Evolutionary conservation across 108 stramenopile species (phyloP).

Genomic region (Cyclotella baltica): DNA sequence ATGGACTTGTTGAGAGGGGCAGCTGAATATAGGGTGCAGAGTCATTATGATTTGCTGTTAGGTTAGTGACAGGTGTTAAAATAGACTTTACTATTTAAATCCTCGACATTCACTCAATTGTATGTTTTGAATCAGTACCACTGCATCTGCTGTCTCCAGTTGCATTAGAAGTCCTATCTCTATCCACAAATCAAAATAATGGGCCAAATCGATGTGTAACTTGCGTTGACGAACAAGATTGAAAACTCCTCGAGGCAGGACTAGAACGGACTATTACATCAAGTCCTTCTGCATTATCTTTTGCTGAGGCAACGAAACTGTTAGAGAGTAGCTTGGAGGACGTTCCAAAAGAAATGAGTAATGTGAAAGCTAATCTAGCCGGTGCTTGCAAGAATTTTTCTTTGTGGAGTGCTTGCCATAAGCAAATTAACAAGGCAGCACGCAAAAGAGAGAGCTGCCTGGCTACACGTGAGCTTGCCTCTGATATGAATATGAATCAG

Average conservation of each 20-base stretch:
- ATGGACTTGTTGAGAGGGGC: slow-evolving; percentile 54
- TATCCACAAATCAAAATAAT: slow-evolving; percentile 48
- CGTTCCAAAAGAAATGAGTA: slow-evolving; percentile 30
- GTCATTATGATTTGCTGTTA: slow-evolving; percentile 82
- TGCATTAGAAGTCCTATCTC: slow-evolving; percentile 65
- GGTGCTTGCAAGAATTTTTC: slow-evolving; percentile 64
- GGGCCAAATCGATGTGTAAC: slow-evolving; percentile 75
- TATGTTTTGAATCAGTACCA: slow-evolving; percentile 37
- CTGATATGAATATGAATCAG: too few relatives aligned
- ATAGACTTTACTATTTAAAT: neutral
- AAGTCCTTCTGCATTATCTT: slow-evolving; percentile 67
- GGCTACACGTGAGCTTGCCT: slow-evolving; percentile 57
- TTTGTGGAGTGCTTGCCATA: slow-evolving; percentile 60
- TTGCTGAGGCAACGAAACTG: slow-evolving; percentile 62
- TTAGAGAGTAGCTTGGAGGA: slow-evolving; percentile 52
- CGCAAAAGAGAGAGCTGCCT: slow-evolving; percentile 72
- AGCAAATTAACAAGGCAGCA: slow-evolving; percentile 56
- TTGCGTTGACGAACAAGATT: slow-evolving; percentile 82
- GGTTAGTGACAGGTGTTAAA: slow-evolving; percentile 35
- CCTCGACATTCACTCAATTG: neutral
- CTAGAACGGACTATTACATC: slow-evolving; percentile 79
- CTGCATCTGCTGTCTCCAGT: slow-evolving; percentile 84
- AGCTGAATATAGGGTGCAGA: slow-evolving; percentile 69
- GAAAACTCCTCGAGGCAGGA: slow-evolving; percentile 81
- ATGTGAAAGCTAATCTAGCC: slow-evolving; percentile 53